phyloP scores from a whole-genome alignment of 2,329 filamentous ascomycete genomes.

The Sporothrix brunneoviolacea region DNA sequence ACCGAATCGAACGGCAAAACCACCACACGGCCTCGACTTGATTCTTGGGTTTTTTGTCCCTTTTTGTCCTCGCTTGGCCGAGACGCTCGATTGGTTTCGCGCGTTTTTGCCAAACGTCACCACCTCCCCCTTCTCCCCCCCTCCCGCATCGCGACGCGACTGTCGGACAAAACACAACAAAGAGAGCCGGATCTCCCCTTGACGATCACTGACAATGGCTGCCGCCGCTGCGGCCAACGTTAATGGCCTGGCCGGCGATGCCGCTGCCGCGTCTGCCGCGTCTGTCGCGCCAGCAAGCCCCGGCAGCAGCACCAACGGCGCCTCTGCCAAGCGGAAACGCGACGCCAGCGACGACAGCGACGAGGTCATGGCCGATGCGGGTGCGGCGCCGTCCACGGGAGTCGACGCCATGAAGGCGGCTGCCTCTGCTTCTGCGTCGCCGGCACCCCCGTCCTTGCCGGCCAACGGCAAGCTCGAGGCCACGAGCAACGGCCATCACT shows the following conservation, averaged over 20 bases:
- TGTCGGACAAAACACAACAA: background rate
- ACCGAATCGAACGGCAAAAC: too few relatives aligned
- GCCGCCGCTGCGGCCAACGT: slow-evolving; percentile 24
- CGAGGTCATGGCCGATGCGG: slow-evolving; percentile 13
- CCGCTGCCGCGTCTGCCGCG: slow-evolving; percentile 24
- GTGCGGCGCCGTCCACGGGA: background rate
- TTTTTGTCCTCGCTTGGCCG: background rate
- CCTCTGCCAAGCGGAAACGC: slow-evolving; percentile 51
- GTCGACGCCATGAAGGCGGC: background rate
- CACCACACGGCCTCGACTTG: too few relatives aligned
- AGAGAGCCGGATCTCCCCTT: background rate
- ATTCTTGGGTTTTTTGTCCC: too few relatives aligned
- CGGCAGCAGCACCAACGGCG: slow-evolving; percentile 19
- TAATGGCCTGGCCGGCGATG: slow-evolving; percentile 25
- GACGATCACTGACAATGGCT: slow-evolving; percentile 23
- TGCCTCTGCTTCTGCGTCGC: background rate
- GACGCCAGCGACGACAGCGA: slow-evolving; percentile 37
- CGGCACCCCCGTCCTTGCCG: background rate
- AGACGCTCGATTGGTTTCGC: background rate
- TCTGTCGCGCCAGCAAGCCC: slow-evolving; percentile 17
- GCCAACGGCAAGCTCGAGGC: slow-evolving; percentile 12
- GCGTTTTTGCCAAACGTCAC: too few relatives aligned
- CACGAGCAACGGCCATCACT: slow-evolving; percentile 21
- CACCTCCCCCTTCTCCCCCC: too few relatives aligned
- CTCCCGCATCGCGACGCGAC: slow-evolving; percentile 1